Evolutionary conservation across 2,329 filamentous ascomycete genomes (phyloP).

Genomic region (Colletotrichum liaoningense): DNA sequence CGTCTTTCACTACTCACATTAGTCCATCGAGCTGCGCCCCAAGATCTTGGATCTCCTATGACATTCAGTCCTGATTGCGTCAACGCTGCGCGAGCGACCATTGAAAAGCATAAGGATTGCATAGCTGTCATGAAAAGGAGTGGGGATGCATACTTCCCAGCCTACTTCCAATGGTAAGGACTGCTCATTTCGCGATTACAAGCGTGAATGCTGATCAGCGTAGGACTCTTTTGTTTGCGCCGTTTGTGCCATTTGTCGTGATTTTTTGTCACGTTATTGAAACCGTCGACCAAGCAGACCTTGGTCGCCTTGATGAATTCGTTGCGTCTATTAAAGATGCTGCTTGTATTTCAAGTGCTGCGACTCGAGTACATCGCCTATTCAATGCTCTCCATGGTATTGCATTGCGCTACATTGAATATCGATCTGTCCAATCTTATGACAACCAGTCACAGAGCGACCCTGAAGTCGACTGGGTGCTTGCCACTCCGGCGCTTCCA

Average conservation of each 20-base stretch:
- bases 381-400: slow-evolving; percentile 69
- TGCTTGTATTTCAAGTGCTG: slow-evolving; percentile 56
- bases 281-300: slow-evolving; percentile 53
- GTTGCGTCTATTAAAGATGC: slow-evolving; percentile 61
- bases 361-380: slow-evolving; percentile 66
- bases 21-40: slow-evolving; percentile 54
- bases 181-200: not conserved
- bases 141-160: slow-evolving; percentile 48
- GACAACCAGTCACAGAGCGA: too few species aligned
- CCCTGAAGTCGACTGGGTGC: too few species aligned
- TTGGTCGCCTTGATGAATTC: slow-evolving; percentile 59
- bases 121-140: slow-evolving; percentile 50
- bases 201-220: slow-evolving; percentile 38
- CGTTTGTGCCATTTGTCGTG: slow-evolving; percentile 65
- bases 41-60: slow-evolving; percentile 38
- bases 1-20: slow-evolving; percentile 54
- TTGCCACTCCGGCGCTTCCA: too few species aligned
- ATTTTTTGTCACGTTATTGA: slow-evolving; percentile 62
- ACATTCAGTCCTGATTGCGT: slow-evolving; percentile 56
- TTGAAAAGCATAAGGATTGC: slow-evolving; percentile 52
- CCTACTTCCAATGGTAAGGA: slow-evolving; percentile 55
- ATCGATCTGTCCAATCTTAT: not conserved
- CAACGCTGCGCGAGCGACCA: slow-evolving; percentile 52
- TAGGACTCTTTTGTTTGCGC: slow-evolving; percentile 60
- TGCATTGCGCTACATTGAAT: slow-evolving; percentile 67